Conservation (phyloP, 495 filamentous ascomycete species). For the Jackrogersella minutella region DNA sequence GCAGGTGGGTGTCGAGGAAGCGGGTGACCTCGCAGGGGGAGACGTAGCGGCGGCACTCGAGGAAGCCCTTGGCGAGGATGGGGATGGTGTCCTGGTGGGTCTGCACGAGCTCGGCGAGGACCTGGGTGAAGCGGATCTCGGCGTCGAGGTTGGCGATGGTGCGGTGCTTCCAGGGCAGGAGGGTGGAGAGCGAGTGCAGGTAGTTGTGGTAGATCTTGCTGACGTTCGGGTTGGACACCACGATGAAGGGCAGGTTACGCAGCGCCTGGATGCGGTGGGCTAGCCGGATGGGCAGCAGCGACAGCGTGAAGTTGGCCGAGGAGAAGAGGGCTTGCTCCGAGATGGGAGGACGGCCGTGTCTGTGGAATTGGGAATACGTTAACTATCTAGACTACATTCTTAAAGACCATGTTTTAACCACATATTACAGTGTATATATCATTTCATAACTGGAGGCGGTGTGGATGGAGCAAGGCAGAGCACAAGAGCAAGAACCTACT, state of each 20-base stretch:
- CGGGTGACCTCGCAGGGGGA: slow-evolving; percentile 77
- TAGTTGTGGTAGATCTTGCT: slow-evolving; percentile 95
- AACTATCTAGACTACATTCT: slow-evolving; percentile 1
- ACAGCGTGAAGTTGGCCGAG: slow-evolving; percentile 94
- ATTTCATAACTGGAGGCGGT: slow-evolving; percentile 24
- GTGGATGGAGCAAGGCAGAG: slow-evolving; percentile 2
- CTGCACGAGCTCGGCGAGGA: slow-evolving; percentile 90
- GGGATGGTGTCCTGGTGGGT: slow-evolving; percentile 95
- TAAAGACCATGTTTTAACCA: neutral
- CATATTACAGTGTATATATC: slow-evolving; percentile 4
- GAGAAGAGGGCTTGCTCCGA: slow-evolving; percentile 78
- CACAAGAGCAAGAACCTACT: slow-evolving; percentile 57
- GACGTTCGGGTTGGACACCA: slow-evolving; percentile 94
- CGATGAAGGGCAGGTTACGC: slow-evolving; percentile 94
- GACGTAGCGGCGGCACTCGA: slow-evolving; percentile 91
- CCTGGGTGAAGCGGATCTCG: slow-evolving; percentile 87
- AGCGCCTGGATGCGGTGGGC: slow-evolving; percentile 92
- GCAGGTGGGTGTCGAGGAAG: slow-evolving; percentile 93
- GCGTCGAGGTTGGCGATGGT: slow-evolving; percentile 84
- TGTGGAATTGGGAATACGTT: slow-evolving; percentile 42
- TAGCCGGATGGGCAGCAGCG: slow-evolving; percentile 89
- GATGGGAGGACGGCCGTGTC: slow-evolving; percentile 90
- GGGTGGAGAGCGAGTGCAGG: slow-evolving; percentile 85
- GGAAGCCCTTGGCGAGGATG: slow-evolving; percentile 87
- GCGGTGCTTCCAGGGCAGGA: slow-evolving; percentile 79